Percentiles rank a stretch among this genome's conserved stretches.
Evolutionary conservation across 306 rosid genomes (phyloP).

Genomic region (Vicia sativa): DNA sequence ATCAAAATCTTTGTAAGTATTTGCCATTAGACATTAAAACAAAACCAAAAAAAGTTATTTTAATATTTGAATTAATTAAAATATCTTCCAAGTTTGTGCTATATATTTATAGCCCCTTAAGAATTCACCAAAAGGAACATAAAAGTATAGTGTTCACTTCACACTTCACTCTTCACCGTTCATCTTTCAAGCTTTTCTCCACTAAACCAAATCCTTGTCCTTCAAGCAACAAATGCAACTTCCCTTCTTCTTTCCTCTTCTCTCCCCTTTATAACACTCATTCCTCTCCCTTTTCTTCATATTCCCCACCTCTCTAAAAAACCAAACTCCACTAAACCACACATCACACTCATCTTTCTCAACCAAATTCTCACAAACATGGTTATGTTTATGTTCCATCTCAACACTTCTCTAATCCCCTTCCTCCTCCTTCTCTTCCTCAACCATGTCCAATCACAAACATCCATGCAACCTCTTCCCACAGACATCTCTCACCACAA

Average conservation of each 20-base stretch:
- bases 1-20: no score
- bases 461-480: constrained; percentile 37
- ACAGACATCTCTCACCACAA: constrained; percentile 30
- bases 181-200: constrained; percentile 14
- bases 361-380: background rate
- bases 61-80: background rate
- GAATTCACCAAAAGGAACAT: constrained; percentile 19
- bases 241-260: constrained; percentile 10
- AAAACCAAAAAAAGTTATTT: background rate
- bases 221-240: constrained; percentile 23
- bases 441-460: constrained; percentile 43
- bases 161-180: constrained; percentile 21
- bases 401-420: background rate
- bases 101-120: constrained; percentile 1
- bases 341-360: constrained; percentile 10
- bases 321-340: background rate
- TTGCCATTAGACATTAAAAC: no score
- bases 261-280: constrained; percentile 16
- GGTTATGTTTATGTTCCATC: constrained; percentile 27
- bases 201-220: constrained; percentile 28
- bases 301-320: constrained; percentile 14
- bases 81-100: background rate
- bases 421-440: background rate
- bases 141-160: constrained; percentile 8
- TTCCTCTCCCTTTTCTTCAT: background rate